Percentiles rank a stretch among this genome's conserved stretches.
These are phyloP conservation scores for Aureobasidium zeae DNA, from an alignment of 2,329 filamentous ascomycete species.

Conservation along the genomic window DNA sequence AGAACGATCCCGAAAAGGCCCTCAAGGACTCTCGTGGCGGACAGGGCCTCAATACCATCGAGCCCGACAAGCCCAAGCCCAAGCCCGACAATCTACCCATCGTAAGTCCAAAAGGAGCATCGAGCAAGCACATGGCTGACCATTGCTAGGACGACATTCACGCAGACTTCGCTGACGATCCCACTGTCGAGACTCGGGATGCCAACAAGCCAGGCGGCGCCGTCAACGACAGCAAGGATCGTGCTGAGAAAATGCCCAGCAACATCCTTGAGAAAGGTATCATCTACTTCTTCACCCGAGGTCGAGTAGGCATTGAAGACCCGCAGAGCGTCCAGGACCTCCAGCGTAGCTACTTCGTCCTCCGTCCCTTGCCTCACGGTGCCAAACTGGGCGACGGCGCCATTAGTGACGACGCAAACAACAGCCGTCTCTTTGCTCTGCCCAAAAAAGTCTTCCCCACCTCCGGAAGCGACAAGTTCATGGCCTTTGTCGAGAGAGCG, in stretches of 20 bases:
- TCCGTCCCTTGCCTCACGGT: constrained; percentile 62
- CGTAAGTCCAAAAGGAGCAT: background rate
- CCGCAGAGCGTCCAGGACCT: constrained; percentile 63
- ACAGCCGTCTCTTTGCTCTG: constrained; percentile 64
- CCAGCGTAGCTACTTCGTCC: constrained; percentile 67
- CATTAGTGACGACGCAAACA: constrained; percentile 50
- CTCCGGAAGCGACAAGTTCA: constrained; percentile 59
- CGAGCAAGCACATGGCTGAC: background rate
- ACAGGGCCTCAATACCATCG: constrained; percentile 18
- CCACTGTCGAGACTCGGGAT: background rate
- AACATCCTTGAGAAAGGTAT: constrained; percentile 77
- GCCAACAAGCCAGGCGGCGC: constrained; percentile 23
- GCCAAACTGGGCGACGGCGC: constrained; percentile 54
- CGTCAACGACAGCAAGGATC: constrained; percentile 41
- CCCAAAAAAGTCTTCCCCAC: constrained; percentile 77
- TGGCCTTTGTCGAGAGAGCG: constrained; percentile 74
- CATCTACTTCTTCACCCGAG: constrained; percentile 83
- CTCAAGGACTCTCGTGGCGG: constrained; percentile 20
- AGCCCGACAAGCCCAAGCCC: constrained; percentile 12
- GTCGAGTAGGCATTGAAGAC: constrained; percentile 63
- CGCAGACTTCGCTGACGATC: constrained; percentile 4
- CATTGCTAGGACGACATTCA: constrained; percentile 16
- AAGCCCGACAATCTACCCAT: constrained; percentile 12
- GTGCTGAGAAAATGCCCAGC: constrained; percentile 44
- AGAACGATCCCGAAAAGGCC: constrained; percentile 21